phyloP scores from a whole-genome alignment of 106 monocot species.

The Hemerocallis citrina region DNA sequence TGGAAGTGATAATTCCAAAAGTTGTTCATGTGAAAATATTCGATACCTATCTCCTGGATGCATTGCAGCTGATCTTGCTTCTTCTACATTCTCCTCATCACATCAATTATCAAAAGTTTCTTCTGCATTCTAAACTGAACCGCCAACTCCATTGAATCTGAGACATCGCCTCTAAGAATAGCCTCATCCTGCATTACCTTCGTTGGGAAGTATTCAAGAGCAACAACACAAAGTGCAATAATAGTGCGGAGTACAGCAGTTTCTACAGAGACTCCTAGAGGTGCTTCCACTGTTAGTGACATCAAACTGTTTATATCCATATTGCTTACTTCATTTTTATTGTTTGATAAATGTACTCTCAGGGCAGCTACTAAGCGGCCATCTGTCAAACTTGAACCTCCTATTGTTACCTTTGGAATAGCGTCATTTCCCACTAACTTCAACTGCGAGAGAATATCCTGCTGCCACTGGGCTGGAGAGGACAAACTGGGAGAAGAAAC shows the following conservation, averaged over 20 bases:
- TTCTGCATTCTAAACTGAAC: conserved; percentile 84
- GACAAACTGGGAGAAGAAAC: conserved; percentile 67
- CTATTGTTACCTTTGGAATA: conserved; percentile 72
- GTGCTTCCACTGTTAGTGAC: conserved; percentile 52
- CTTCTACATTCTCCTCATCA: too few relatives aligned
- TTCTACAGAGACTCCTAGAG: conserved; percentile 61
- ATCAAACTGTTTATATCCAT: conserved; percentile 36
- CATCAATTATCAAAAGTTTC: conserved; percentile 75
- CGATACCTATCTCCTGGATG: conserved; percentile 82
- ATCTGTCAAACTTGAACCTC: conserved; percentile 71
- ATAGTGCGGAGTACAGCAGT: conserved; percentile 50
- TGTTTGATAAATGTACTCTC: conserved; percentile 48
- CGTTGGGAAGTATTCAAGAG: conserved; percentile 73
- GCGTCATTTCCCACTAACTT: conserved; percentile 67
- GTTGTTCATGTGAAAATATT: conserved; percentile 57
- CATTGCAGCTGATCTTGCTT: too few relatives aligned
- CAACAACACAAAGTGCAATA: conserved; percentile 64
- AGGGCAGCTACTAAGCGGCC: conserved; percentile 83
- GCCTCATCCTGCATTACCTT: conserved; percentile 93
- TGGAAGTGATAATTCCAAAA: conserved; percentile 93
- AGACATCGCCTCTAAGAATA: conserved; percentile 34
- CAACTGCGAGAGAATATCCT: conserved; percentile 61
- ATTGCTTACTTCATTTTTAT: conserved; percentile 30
- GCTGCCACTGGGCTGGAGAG: conserved; percentile 79
- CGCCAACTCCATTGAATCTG: conserved; percentile 48